These are phyloP conservation scores for Hippophae tibetana DNA, from an alignment of 306 rosid genomes.

Conservation along the genomic window DNA sequence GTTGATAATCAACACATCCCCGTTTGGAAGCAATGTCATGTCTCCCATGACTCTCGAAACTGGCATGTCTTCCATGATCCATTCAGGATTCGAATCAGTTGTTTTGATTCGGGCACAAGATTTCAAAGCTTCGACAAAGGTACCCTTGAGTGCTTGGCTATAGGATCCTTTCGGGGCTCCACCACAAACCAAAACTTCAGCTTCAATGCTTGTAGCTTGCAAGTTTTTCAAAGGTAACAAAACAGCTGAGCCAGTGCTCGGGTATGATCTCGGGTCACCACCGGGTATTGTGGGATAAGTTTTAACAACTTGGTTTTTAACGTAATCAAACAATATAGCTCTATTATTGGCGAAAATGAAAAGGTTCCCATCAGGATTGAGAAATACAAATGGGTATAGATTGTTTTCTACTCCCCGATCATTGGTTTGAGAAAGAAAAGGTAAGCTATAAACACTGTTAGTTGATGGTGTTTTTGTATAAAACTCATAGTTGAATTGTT, in stretches of 20 bases:
- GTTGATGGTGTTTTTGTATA: background rate
- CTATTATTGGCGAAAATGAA: background rate
- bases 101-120: conserved; percentile 45
- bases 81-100: conserved; percentile 33
- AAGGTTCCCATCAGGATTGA: background rate
- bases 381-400: background rate
- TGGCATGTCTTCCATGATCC: conserved; percentile 58
- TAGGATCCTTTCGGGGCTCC: conserved; percentile 45
- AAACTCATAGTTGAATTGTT: background rate
- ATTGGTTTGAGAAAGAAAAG: background rate
- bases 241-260: background rate
- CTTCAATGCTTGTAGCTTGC: background rate
- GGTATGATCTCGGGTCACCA: background rate
- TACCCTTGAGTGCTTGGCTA: background rate
- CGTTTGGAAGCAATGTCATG: conserved; percentile 49
- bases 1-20: conserved; percentile 38
- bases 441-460: background rate
- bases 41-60: conserved; percentile 41
- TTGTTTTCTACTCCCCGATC: no score
- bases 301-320: background rate
- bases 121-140: conserved; percentile 23
- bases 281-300: background rate
- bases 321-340: background rate
- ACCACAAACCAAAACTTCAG: conserved; percentile 58
- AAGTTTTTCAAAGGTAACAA: background rate